phyloP scores from a whole-genome alignment of 1,139 yeast genomes.

The Magnusiomyces paraingens region DNA sequence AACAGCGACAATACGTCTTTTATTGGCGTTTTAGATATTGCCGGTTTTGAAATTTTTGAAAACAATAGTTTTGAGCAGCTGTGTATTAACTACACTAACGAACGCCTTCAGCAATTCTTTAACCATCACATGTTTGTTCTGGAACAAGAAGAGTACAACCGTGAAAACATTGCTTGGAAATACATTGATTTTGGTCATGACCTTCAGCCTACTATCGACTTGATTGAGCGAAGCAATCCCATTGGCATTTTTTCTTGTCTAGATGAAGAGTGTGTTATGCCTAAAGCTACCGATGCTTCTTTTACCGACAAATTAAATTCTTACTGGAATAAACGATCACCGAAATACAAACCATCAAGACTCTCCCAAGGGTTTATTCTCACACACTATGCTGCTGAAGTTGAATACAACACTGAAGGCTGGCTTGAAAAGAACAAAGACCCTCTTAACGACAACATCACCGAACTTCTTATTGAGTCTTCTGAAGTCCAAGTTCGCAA shows the following conservation, averaged over 20 bases:
- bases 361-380: constrained; percentile 53
- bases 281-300: constrained; percentile 76
- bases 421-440: constrained; percentile 96
- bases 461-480: constrained; percentile 53
- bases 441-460: constrained; percentile 75
- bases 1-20: constrained; percentile 44
- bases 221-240: constrained; percentile 70
- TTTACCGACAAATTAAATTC: constrained; percentile 73
- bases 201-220: constrained; percentile 86
- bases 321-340: constrained; percentile 52
- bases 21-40: constrained; percentile 93
- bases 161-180: constrained; percentile 94
- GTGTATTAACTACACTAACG: constrained; percentile 95
- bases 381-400: constrained; percentile 92
- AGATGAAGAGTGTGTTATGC: constrained; percentile 95
- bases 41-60: constrained; percentile 94
- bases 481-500: constrained; percentile 45
- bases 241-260: constrained; percentile 83
- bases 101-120: constrained; percentile 91
- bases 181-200: constrained; percentile 97
- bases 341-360: constrained; percentile 67
- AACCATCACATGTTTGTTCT: constrained; percentile 96
- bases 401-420: constrained; percentile 83
- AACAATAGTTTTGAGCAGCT: constrained; percentile 91
- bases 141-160: constrained; percentile 90